Base-by-base conservation (phyloP, 1,284 basidiomycete species). In the Exobasidium cylindrosporum region DNA sequence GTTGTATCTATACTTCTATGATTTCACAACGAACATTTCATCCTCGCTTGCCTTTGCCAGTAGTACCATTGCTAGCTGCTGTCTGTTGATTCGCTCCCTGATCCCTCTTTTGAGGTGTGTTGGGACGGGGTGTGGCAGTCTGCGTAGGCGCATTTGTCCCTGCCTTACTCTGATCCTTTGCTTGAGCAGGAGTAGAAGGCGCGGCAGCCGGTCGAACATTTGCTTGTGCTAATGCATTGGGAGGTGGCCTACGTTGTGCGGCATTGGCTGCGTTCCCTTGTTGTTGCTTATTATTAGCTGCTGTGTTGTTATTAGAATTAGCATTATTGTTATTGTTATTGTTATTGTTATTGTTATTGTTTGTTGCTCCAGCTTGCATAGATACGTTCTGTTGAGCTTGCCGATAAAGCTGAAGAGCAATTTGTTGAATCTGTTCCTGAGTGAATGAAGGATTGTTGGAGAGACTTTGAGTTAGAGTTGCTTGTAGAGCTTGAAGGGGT, bases 371-470 rank as follows among this genome's bases (percentile, higher is more conserved):
- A 13, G 13, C 4, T 21, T 29, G n/a, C 13, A 13, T 24, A 13
- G 29, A 29, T 10, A 26, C 24, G 47, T 31, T 31, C 45, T 58
- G 43, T 17, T 60, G 58, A 11, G 58, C 58, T 45, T 58, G 50
- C 13, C 58, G 54, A 23, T 52, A 60, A 4, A 60, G 50, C 28
- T 58, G 54, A 28, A 60, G 17, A n/a, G 58, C 53, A 44, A 60
- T 32, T 3, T n/a, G n/a, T n/a, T 60, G 49, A 14, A 60, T 57
- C 58, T 60, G 58, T 29, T 60, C 58, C 31, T 29, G 58, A 21
- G 58, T 60, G 10, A 60, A 54, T n/a, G 53, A 44, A 35, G 30
- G 28, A 28, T 53, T 28, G 53, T 55, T 55, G 14, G 47, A 5
- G 5, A 60, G 29, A n/a, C 26, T 58, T 30, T 28, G 31, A 2